Evolutionary conservation across 1,284 basidiomycete species (phyloP).

Genomic region (Moesziomyces aphidis): DNA sequence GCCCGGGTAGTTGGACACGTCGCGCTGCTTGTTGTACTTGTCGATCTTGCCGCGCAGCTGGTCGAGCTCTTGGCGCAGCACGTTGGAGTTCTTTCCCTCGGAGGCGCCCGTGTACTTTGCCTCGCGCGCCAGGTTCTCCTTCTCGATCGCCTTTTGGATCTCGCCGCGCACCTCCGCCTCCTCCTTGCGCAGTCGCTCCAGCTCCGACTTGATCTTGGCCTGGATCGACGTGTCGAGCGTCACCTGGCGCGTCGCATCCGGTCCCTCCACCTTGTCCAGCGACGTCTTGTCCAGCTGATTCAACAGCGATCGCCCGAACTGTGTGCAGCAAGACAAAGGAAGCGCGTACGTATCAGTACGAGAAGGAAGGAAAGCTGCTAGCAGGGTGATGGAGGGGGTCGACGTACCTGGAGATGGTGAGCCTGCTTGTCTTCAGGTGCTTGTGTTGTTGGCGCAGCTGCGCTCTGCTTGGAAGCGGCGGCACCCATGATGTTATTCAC

Average conservation of each 20-base stretch:
- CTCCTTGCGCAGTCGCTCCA: slow-evolving; percentile 56
- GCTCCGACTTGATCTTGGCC: slow-evolving; percentile 61
- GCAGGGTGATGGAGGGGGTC: background rate
- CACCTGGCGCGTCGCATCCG: slow-evolving; percentile 50
- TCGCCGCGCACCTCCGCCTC: slow-evolving; percentile 59
- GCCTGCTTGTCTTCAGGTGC: slow-evolving; percentile 49
- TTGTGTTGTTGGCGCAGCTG: slow-evolving; percentile 33
- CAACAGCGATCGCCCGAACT: slow-evolving; percentile 55
- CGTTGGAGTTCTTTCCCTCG: slow-evolving; percentile 58
- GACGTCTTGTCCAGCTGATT: slow-evolving; percentile 51
- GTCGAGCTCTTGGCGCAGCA: slow-evolving; percentile 61
- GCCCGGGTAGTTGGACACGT: slow-evolving; percentile 73
- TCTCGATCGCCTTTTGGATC: slow-evolving; percentile 64
- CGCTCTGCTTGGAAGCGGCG: slow-evolving; percentile 47
- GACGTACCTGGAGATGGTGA: slow-evolving; percentile 36
- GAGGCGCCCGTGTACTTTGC: slow-evolving; percentile 49
- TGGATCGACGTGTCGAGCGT: slow-evolving; percentile 60
- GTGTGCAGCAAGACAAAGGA: background rate
- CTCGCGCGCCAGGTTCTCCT: slow-evolving; percentile 58
- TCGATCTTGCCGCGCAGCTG: slow-evolving; percentile 75
- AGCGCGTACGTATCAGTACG: background rate
- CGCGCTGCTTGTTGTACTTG: slow-evolving; percentile 75
- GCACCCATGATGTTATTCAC: slow-evolving; percentile 29
- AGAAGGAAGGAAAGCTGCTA: background rate
- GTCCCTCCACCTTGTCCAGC: slow-evolving; percentile 39